Base-by-base conservation (phyloP, 164 flowering plant species). In the Berberis vulgaris region DNA sequence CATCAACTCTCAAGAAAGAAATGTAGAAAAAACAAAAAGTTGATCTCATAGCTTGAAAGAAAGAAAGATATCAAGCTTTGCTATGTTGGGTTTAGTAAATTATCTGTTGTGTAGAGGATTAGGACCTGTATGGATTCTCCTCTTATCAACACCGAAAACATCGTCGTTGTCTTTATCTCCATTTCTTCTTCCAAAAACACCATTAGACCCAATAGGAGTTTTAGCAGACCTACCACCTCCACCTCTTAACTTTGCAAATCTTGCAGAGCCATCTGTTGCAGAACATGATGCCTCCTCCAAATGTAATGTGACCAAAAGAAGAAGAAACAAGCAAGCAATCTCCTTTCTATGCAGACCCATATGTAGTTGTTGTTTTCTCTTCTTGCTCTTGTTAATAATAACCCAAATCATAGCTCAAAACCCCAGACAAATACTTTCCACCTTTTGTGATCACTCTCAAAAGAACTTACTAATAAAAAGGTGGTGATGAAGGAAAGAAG, bases 21-120 rank as follows among this genome's bases (percentile, higher is more conserved):
- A 9, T 12, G n/a, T 1, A 52, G 5, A 52, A 4, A 52, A 26
- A 52, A 11, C 26, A 26, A 26, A 52, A 52, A 26, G n/a, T 10
- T 2, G 11, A 52, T 52, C n/a, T 52, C 54, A 52, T 52, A 52
- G 54, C 54, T 52, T 52, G 54, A 52, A 10, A 52, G 54, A 52
- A 11, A 52, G n/a, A 47, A 47, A 47, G 10, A 47, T 6, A 47
- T 5, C 54, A 52, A 52, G n/a, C 54, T 52, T 52, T 46, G 5
- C 6, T 46, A 5, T 46, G 6, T 46, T 26, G 26, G 26, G 0
- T 26, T 26, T 26, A 26, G 26, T 26, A 26, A 73, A 75, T 83
- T 73, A 83, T 83, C 84, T 79, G 69, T 86, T 86, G 77, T 86
- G 91, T 42, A 86, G 81, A 70, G 91, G 91, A 70, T 86, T 86